These are phyloP conservation scores for Aspergillus sp. DNA, from an alignment of 2,329 filamentous ascomycete species.

Conservation along the genomic window DNA sequence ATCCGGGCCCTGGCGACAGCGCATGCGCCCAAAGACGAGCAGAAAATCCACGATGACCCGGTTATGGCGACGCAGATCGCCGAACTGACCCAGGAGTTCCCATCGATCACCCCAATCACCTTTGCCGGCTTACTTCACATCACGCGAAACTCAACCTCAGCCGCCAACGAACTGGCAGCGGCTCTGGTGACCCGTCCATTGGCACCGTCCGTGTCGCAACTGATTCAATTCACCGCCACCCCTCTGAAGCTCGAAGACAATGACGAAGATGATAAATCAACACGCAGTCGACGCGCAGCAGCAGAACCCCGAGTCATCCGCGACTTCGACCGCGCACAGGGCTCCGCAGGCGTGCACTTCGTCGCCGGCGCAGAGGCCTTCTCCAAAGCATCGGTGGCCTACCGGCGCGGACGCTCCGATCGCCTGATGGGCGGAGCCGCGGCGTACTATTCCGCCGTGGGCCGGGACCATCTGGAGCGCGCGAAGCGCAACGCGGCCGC, in stretches of 20 bases:
- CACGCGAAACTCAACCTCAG: constrained; percentile 48
- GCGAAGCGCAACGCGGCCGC: constrained; percentile 53
- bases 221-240: constrained; percentile 37
- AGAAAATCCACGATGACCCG: constrained; percentile 32
- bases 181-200: constrained; percentile 39
- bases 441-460: constrained; percentile 64
- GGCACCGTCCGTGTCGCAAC: constrained; percentile 23
- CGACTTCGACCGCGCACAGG: constrained; percentile 22
- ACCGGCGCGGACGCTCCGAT: constrained; percentile 58
- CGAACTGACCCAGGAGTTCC: constrained; percentile 49
- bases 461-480: constrained; percentile 53
- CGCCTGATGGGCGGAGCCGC: constrained; percentile 67
- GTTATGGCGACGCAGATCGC: constrained; percentile 43
- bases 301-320: constrained; percentile 5
- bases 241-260: constrained; percentile 14
- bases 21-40: constrained; percentile 34
- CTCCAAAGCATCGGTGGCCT: constrained; percentile 49
- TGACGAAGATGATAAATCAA: constrained; percentile 9
- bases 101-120: constrained; percentile 41
- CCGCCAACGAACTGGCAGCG: constrained; percentile 53
- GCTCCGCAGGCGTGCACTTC: constrained; percentile 39
- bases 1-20: constrained; percentile 47
- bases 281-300: constrained; percentile 6
- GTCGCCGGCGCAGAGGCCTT: constrained; percentile 46
- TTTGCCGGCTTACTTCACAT: constrained; percentile 49